phyloP scores from a whole-genome alignment of 1,284 basidiomycete species.

The Mrakiaceae sp. region DNA sequence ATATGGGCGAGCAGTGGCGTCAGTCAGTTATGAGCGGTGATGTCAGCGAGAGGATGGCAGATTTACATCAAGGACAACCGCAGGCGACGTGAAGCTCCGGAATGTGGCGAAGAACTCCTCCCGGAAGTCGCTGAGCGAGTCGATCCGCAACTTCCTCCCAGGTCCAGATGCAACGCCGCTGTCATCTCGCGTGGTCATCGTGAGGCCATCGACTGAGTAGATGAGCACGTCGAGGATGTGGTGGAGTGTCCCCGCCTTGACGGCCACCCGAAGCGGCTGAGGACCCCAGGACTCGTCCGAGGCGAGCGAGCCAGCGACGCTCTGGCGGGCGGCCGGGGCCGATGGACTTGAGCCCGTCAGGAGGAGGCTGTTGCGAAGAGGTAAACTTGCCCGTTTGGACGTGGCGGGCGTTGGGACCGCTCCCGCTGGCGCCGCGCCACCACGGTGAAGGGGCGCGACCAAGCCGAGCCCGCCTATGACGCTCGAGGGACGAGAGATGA shows the following conservation, averaged over 20 bases:
- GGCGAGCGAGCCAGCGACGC: slow-evolving; percentile 18
- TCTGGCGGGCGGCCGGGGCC: not conserved
- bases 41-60: not conserved
- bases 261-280: slow-evolving; percentile 52
- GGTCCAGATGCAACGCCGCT: slow-evolving; percentile 67
- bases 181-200: slow-evolving; percentile 65
- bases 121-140: slow-evolving; percentile 52
- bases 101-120: slow-evolving; percentile 67
- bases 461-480: no score
- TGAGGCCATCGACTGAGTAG: slow-evolving; percentile 61
- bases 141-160: slow-evolving; percentile 55
- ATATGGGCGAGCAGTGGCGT: not conserved
- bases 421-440: no score
- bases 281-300: not conserved
- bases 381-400: no score
- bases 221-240: slow-evolving; percentile 59
- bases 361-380: not conserved
- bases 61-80: slow-evolving; percentile 67
- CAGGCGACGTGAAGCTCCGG: slow-evolving; percentile 61
- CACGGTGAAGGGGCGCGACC: no score
- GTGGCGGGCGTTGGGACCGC: no score
- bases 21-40: not conserved
- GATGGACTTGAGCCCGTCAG: not conserved
- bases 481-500: not conserved
- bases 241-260: slow-evolving; percentile 63